A percentile compares a stretch with the other conserved stretches of the same genome.
Conservation (phyloP, 176 grass and related monocot species). For the Thinopyrum elongatum region DNA sequence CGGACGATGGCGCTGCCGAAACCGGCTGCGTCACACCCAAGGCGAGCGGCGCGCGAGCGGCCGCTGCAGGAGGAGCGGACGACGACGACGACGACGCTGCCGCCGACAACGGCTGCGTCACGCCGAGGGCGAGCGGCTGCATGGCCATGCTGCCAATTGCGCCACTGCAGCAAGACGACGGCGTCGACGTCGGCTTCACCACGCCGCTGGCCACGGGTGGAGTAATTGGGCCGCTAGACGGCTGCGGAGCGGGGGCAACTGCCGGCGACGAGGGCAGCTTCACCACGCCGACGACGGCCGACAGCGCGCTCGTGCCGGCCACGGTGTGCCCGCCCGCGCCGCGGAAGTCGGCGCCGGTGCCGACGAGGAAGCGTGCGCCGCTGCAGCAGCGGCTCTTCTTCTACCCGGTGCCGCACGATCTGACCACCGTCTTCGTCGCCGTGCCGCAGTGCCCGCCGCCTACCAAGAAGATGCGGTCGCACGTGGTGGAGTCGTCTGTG, state of each 20-base stretch:
- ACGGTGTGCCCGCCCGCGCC: slow-evolving; percentile 66
- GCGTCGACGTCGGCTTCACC: slow-evolving; percentile 18
- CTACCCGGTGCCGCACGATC: slow-evolving; percentile 55
- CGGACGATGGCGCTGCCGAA: slow-evolving; percentile 13
- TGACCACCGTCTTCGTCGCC: slow-evolving; percentile 52
- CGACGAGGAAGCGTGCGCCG: slow-evolving; percentile 43
- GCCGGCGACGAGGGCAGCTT: slow-evolving; percentile 10
- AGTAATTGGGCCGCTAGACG: neutral
- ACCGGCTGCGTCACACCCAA: slow-evolving; percentile 48
- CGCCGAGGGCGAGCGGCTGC: neutral
- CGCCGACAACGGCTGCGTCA: slow-evolving; percentile 29
- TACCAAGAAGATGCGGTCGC: slow-evolving; percentile 59
- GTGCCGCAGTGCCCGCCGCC: neutral
- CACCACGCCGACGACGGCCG: slow-evolving; percentile 53
- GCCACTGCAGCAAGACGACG: neutral
- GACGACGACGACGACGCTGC: neutral
- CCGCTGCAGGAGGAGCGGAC: slow-evolving; percentile 32
- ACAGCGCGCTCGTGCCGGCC: slow-evolving; percentile 23
- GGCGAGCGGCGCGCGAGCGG: neutral
- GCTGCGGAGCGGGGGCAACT: neutral
- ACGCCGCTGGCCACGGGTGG: slow-evolving; percentile 35
- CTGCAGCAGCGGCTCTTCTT: slow-evolving; percentile 37
- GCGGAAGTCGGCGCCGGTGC: slow-evolving; percentile 36
- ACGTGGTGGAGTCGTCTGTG: slow-evolving; percentile 8
- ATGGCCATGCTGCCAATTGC: neutral